Evolutionary conservation across 345 rosid species (phyloP).

Genomic region (Eucalyptus sideroxylon): DNA sequence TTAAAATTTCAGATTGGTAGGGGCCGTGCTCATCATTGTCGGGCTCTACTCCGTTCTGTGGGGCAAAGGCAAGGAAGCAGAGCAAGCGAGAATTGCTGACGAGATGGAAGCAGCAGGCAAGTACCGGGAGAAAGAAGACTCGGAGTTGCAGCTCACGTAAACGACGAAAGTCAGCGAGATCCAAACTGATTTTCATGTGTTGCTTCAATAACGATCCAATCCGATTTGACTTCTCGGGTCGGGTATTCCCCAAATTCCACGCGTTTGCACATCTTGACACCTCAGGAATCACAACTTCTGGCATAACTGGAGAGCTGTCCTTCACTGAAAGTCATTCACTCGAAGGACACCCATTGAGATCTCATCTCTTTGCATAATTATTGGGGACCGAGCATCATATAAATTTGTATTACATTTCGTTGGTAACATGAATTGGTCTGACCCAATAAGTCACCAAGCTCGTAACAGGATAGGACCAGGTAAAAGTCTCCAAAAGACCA

Average conservation of each 20-base stretch:
- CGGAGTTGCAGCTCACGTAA: neutral
- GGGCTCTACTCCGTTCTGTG: conserved; percentile 80
- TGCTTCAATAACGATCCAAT: neutral
- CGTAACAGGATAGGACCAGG: neutral
- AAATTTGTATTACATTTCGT: neutral
- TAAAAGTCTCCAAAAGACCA: neutral
- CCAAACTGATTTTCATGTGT: neutral
- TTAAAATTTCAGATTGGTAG: conserved; percentile 28
- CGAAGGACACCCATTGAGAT: neutral
- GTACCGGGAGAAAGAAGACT: neutral
- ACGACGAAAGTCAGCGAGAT: neutral
- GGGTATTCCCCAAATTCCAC: neutral
- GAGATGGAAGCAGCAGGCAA: neutral
- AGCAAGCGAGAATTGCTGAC: neutral
- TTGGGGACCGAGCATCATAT: neutral
- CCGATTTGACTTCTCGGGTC: neutral
- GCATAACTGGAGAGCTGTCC: neutral
- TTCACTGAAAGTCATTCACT: neutral
- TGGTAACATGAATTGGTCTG: neutral
- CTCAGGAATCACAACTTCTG: neutral
- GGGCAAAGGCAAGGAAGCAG: conserved; percentile 65
- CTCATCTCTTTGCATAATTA: neutral
- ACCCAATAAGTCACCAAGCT: neutral
- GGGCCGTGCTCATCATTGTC: conserved; percentile 47
- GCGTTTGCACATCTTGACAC: neutral